A percentile compares a stretch with the other conserved stretches of the same genome.
These are phyloP conservation scores for Torulaspora globosa DNA, from an alignment of 1,139 yeast species.

Conservation along the genomic window DNA sequence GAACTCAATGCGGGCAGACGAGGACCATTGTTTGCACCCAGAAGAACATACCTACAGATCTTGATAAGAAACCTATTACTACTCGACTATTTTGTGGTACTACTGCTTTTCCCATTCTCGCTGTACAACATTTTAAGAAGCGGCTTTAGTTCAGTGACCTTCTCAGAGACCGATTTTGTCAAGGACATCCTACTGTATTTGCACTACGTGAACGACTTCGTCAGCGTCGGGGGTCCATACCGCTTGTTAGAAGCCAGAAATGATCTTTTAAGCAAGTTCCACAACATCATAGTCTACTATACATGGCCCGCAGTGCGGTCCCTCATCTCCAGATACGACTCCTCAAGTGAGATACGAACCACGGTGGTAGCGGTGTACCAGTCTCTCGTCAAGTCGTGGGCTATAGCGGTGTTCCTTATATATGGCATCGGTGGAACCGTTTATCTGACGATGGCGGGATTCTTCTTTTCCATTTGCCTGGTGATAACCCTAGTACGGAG, in stretches of 20 bases:
- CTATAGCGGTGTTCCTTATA: slow-evolving; percentile 21
- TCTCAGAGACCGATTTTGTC: slow-evolving; percentile 30
- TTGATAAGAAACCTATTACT: slow-evolving; percentile 28
- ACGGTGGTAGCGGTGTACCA: slow-evolving; percentile 14
- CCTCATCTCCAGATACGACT: background rate
- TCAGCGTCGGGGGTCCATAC: slow-evolving; percentile 12
- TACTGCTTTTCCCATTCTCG: slow-evolving; percentile 34
- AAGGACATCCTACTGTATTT: slow-evolving; percentile 26
- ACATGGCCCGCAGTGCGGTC: slow-evolving; percentile 21
- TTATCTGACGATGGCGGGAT: slow-evolving; percentile 28
- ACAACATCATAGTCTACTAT: slow-evolving; percentile 30
- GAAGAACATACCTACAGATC: slow-evolving; percentile 27
- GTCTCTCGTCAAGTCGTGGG: slow-evolving; percentile 16
- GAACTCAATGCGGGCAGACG: slow-evolving; percentile 1
- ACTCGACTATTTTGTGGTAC: slow-evolving; percentile 31
- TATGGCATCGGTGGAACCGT: slow-evolving; percentile 34
- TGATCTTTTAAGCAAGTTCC: slow-evolving; percentile 34
- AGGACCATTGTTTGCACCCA: slow-evolving; percentile 23
- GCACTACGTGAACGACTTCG: slow-evolving; percentile 19
- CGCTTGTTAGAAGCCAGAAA: slow-evolving; percentile 17
- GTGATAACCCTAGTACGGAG: slow-evolving; percentile 28
- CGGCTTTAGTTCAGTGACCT: slow-evolving; percentile 31
- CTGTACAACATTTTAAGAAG: slow-evolving; percentile 30
- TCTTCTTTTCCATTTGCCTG: slow-evolving; percentile 33
- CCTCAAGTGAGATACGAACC: slow-evolving; percentile 6